Evolutionary conservation across 176 grass and related monocot genomes (phyloP).

Genomic region (Oryza rufipogon): DNA sequence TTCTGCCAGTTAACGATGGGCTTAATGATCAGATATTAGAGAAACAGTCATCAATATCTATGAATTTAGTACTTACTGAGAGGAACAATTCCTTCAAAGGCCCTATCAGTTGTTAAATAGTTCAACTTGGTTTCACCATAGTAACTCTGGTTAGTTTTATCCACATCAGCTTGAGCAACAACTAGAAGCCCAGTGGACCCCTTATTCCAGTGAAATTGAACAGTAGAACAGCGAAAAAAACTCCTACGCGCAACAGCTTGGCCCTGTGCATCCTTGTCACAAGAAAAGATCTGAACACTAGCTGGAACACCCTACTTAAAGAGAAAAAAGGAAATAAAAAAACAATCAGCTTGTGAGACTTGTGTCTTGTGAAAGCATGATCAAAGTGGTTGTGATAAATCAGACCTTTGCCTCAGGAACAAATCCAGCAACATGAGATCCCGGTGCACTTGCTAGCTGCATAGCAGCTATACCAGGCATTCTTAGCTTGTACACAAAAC

Average conservation of each 20-base stretch:
- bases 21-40: slow-evolving; percentile 16
- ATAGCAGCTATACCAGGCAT: slow-evolving; percentile 75
- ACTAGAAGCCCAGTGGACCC: slow-evolving; percentile 79
- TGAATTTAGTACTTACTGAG: slow-evolving; percentile 63
- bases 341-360: slow-evolving; percentile 10
- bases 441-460: slow-evolving; percentile 78
- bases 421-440: slow-evolving; percentile 77
- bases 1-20: slow-evolving; percentile 41
- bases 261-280: slow-evolving; percentile 71
- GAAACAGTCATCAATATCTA: neutral
- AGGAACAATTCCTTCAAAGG: slow-evolving; percentile 90
- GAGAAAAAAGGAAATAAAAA: neutral
- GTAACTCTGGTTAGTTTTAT: slow-evolving; percentile 99
- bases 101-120: slow-evolving; percentile 89
- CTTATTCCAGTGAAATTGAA: slow-evolving; percentile 83
- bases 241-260: slow-evolving; percentile 81
- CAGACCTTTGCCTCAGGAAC: slow-evolving; percentile 82
- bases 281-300: slow-evolving; percentile 89
- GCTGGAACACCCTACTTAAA: slow-evolving; percentile 78
- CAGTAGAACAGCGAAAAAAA: slow-evolving; percentile 86
- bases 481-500: slow-evolving; percentile 66
- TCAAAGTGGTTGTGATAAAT: slow-evolving; percentile 8
- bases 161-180: slow-evolving; percentile 82
- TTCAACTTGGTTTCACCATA: slow-evolving; percentile 96
- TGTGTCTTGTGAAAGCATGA: slow-evolving; percentile 34